Percentiles rank a stretch among this genome's conserved stretches.
Evolutionary conservation across 805 yeast genomes (phyloP).

Genomic region (Wickerhamomyces bovis): DNA sequence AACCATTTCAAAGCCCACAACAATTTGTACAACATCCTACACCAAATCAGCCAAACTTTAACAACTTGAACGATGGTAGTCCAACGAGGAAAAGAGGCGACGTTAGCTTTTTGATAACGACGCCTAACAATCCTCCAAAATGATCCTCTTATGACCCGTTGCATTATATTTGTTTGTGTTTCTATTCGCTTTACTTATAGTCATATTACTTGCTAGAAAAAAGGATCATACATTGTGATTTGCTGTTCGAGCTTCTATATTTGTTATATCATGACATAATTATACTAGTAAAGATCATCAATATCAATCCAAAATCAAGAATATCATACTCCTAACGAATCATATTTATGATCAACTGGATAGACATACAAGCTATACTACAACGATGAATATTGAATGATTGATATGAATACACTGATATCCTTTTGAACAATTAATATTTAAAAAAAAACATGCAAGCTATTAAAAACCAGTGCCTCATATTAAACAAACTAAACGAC

Average conservation of each 20-base stretch:
- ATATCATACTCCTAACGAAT: too few species aligned
- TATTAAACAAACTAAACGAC: neutral
- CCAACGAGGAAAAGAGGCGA: slow-evolving; percentile 16
- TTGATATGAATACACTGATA: neutral
- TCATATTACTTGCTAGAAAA: neutral
- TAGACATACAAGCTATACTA: too few species aligned
- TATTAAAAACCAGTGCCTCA: neutral
- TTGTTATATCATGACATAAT: too few species aligned
- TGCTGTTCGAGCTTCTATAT: too few species aligned
- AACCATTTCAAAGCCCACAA: neutral
- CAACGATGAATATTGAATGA: too few species aligned
- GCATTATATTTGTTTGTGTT: too few species aligned
- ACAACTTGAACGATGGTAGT: neutral
- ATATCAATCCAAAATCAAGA: too few species aligned
- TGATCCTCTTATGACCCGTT: neutral
- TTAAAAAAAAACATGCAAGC: neutral
- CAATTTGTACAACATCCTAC: too few species aligned
- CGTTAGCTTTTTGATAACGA: slow-evolving; percentile 22
- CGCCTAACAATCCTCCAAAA: slow-evolving; percentile 24
- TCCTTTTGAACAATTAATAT: neutral
- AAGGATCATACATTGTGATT: neutral
- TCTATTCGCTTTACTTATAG: too few species aligned
- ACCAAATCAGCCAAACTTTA: too few species aligned
- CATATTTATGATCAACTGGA: too few species aligned
- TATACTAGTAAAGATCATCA: too few species aligned